Evolutionary conservation across 257 asterid species (phyloP).

Genomic region (Fraxinus excelsior): DNA sequence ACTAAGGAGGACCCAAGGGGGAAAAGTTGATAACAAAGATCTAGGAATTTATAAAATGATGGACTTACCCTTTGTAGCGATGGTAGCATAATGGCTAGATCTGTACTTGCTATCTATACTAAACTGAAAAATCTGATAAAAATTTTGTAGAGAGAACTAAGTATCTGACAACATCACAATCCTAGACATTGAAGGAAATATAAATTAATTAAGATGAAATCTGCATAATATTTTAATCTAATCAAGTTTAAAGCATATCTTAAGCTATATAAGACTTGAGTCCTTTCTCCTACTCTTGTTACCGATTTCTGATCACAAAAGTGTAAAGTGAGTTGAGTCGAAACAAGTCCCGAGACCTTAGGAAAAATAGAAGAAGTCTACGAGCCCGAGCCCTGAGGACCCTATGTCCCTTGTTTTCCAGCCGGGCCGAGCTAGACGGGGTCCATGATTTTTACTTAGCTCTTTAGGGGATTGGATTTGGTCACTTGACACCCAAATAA

Average conservation of each 20-base stretch:
- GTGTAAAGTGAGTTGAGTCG: not conserved
- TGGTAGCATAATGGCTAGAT: not conserved
- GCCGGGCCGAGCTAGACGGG: not conserved
- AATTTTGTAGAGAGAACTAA: too few relatives aligned
- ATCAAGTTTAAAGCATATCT: not conserved
- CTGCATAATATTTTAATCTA: slow-evolving; percentile 1
- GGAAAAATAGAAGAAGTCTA: not conserved
- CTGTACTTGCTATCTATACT: not conserved
- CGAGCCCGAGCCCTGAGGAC: not conserved
- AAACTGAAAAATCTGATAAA: not conserved
- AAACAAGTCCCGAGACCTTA: not conserved
- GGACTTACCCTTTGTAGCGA: not conserved
- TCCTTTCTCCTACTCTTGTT: too few relatives aligned
- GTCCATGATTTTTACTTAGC: not conserved
- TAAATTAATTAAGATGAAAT: slow-evolving; percentile 3
- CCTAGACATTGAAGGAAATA: slow-evolving; percentile 15
- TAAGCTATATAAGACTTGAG: not conserved
- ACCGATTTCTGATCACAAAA: not conserved
- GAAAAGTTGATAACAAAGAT: not conserved
- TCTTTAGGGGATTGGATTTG: not conserved
- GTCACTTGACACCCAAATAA: not conserved
- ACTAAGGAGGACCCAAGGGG: not conserved
- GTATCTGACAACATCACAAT: slow-evolving; percentile 27
- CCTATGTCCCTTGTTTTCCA: not conserved
- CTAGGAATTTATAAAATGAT: not conserved